phyloP scores from a whole-genome alignment of 768 basidiomycete species.

The Fibroporia radiculosa region DNA sequence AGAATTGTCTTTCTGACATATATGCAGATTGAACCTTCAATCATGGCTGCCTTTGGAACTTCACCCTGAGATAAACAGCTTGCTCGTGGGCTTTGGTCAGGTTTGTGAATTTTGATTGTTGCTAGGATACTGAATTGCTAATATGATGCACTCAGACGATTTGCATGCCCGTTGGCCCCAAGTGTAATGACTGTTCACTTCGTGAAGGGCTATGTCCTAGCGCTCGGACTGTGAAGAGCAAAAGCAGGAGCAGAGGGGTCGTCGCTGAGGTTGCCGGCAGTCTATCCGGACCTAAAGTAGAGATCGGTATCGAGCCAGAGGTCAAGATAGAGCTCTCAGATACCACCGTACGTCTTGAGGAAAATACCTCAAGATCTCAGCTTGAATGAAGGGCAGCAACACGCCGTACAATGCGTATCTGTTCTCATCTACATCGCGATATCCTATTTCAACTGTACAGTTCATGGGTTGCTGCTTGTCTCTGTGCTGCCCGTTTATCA shows the following conservation, averaged over 20 bases:
- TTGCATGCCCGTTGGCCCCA: conserved; percentile 58
- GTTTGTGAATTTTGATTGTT: conserved; percentile 29
- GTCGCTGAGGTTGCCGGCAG: conserved; percentile 3
- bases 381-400: too few species aligned
- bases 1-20: too few species aligned
- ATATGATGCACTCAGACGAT: conserved; percentile 38
- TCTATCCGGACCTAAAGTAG: conserved; percentile 28
- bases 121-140: background rate
- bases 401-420: too few species aligned
- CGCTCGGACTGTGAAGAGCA: conserved; percentile 27
- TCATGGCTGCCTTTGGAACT: conserved; percentile 77
- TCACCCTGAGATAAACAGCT: conserved; percentile 68
- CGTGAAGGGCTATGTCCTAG: conserved; percentile 63
- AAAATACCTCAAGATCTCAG: too few species aligned
- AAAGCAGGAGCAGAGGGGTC: conserved; percentile 12
- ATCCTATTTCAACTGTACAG: too few species aligned
- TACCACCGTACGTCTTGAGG: background rate
- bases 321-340: conserved; percentile 1
- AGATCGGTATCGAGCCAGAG: conserved; percentile 30
- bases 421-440: too few species aligned
- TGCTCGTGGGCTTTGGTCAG: conserved; percentile 84
- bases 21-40: conserved; percentile 58
- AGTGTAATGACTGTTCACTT: conserved; percentile 57
- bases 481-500: background rate
- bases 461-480: background rate